A percentile compares a stretch with the other conserved stretches of the same genome.
These are phyloP conservation scores for Neonectria ditissima DNA, from an alignment of 2,329 filamentous ascomycete species.

Conservation along the genomic window DNA sequence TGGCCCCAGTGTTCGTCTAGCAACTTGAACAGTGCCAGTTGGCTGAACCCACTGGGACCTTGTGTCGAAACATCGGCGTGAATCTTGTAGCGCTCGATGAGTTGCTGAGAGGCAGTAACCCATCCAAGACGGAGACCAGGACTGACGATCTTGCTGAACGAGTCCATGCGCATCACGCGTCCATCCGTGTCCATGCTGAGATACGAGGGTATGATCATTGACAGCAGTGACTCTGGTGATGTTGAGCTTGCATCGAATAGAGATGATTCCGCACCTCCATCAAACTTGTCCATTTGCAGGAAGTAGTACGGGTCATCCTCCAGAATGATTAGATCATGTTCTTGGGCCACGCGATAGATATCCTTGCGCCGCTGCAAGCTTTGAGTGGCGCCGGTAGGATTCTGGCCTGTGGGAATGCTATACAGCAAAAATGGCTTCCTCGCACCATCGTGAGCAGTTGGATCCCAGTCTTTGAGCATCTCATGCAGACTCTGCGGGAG, in stretches of 20 bases:
- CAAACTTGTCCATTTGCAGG: constrained; percentile 77
- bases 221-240: background rate
- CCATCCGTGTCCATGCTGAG: constrained; percentile 60
- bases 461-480: constrained; percentile 73
- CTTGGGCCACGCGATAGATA: constrained; percentile 78
- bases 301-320: constrained; percentile 94
- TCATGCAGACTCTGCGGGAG: constrained; percentile 62
- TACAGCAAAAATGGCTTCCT: constrained; percentile 75
- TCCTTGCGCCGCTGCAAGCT: constrained; percentile 67
- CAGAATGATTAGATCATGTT: constrained; percentile 82
- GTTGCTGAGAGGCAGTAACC: constrained; percentile 83
- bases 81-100: constrained; percentile 79
- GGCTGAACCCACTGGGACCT: constrained; percentile 81
- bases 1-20: constrained; percentile 92
- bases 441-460: constrained; percentile 58
- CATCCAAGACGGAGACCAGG: constrained; percentile 83
- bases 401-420: constrained; percentile 80
- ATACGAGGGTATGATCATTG: background rate
- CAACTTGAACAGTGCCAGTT: constrained; percentile 83
- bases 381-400: constrained; percentile 81
- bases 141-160: constrained; percentile 48
- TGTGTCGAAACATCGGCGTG: constrained; percentile 83
- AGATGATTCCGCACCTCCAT: background rate
- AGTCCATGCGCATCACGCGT: constrained; percentile 6
- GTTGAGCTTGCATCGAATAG: background rate